Conservation (phyloP, 345 rosid genomes). For the Sonneratia alba region DNA sequence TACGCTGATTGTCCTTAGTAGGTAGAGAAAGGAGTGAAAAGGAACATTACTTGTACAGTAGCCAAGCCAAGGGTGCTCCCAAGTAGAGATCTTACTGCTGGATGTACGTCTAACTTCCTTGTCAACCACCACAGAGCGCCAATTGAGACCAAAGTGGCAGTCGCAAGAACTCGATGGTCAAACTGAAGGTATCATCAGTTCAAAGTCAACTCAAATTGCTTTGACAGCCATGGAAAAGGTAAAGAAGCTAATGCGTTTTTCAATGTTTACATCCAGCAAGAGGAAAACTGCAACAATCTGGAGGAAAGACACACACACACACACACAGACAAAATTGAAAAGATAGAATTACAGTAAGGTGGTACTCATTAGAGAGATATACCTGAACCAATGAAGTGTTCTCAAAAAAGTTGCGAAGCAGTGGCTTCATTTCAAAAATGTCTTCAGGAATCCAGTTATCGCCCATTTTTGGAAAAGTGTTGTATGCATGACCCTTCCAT, state of each 20-base stretch:
- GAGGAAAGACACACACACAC: background rate
- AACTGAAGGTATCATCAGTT: conserved; percentile 30
- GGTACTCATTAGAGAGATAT: conserved; percentile 7
- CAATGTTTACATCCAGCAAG: background rate
- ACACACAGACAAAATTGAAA: background rate
- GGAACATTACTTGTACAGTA: conserved; percentile 54
- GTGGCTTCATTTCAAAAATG: conserved; percentile 72
- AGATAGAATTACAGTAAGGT: background rate
- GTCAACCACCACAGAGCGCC: conserved; percentile 70
- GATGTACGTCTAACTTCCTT: conserved; percentile 75
- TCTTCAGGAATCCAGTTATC: conserved; percentile 80
- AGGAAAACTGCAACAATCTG: background rate
- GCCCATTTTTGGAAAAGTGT: conserved; percentile 93
- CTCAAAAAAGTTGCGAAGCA: conserved; percentile 82
- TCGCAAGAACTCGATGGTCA: conserved; percentile 86
- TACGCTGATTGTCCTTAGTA: background rate
- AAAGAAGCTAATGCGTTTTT: background rate
- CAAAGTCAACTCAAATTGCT: background rate
- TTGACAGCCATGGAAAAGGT: background rate
- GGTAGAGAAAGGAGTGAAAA: background rate
- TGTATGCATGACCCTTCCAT: conserved; percentile 68
- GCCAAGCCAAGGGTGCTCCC: conserved; percentile 76
- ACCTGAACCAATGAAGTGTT: conserved; percentile 90
- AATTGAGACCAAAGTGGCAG: conserved; percentile 45
- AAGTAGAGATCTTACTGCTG: conserved; percentile 63